Base-by-base conservation (phyloP, 2,329 filamentous ascomycete species). In the Xylariaceae sp. region DNA sequence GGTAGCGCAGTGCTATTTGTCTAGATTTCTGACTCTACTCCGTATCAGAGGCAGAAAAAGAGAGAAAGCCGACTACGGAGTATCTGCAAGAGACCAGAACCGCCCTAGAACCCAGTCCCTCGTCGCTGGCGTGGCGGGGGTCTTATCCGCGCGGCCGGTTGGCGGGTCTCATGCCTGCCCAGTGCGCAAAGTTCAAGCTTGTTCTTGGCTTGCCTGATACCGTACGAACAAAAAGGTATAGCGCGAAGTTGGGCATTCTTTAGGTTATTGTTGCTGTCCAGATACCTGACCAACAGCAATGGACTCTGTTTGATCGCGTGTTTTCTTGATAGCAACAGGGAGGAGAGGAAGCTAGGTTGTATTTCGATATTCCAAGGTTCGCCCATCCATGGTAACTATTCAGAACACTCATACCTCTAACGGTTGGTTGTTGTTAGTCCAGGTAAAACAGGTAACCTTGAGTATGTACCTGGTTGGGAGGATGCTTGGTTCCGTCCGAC, bases 111-210 rank as follows among this genome's bases (percentile, higher is more conserved):
- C 16, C 16, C 37, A 39, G 48, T 45, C 33, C 17, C 38, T 17
- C 38, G 42, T 32, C 38, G 32, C 45, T 42, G 48, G 48, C 42
- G 40, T 22, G 36, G 42, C 48, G 45, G 48, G 45, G 46, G 12
- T 43, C 35, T 34, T 42, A 50, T 45, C 48, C 48, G 45, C 39
- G 45, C 32, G 38, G 38, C 45, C 44, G 48, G 45, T 22, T 41
- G 44, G 39, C 19, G 17, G 35, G 22, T 22, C 29, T 34, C 23
- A 4, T 27, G 29, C 14, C 42, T 33, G 22, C 29, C 20, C 41
- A 43, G 17, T 35, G 41, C 34, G 22, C 22, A 23, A 25, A 29
- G 17, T 14, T 23, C n/a, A n/a, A 29, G 25, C 25, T 29, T 29
- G 7, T n/a, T n/a, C n/a, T n/a, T n/a, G n/a, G n/a, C n/a, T n/a